A percentile compares a stretch with the other conserved stretches of the same genome.
These are phyloP conservation scores for Paramyrothecium roridum DNA, from an alignment of 2,329 filamentous ascomycete genomes.

Conservation along the genomic window DNA sequence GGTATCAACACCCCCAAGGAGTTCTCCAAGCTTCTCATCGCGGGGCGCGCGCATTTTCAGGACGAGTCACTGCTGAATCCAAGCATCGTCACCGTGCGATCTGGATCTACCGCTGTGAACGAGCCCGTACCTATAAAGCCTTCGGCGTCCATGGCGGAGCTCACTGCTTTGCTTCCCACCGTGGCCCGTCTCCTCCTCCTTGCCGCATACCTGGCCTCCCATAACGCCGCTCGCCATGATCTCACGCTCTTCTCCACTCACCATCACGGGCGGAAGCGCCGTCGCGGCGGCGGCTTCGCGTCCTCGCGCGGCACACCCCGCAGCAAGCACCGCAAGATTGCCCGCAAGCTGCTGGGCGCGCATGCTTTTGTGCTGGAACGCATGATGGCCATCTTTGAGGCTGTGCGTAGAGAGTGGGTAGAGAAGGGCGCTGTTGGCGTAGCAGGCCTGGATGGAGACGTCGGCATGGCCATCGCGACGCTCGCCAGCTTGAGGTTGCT, in stretches of 20 bases:
- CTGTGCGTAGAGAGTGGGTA: slow-evolving; percentile 57
- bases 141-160: slow-evolving; percentile 32
- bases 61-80: slow-evolving; percentile 69
- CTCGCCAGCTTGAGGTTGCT: slow-evolving; percentile 68
- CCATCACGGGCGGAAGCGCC: slow-evolving; percentile 49
- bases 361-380: slow-evolving; percentile 76
- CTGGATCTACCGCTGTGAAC: slow-evolving; percentile 4
- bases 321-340: slow-evolving; percentile 66
- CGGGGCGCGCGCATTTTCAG: slow-evolving; percentile 66
- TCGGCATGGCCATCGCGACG: slow-evolving; percentile 67
- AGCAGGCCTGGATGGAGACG: slow-evolving; percentile 47
- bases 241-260: slow-evolving; percentile 72
- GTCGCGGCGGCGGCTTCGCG: slow-evolving; percentile 44
- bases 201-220: slow-evolving; percentile 76
- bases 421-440: slow-evolving; percentile 21
- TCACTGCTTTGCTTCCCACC: slow-evolving; percentile 61
- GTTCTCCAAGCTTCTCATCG: slow-evolving; percentile 79
- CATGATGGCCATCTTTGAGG: slow-evolving; percentile 73
- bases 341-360: slow-evolving; percentile 72
- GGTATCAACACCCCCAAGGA: slow-evolving; percentile 75
- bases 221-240: slow-evolving; percentile 74
- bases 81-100: slow-evolving; percentile 46
- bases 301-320: slow-evolving; percentile 24
- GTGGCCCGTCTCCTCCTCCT: slow-evolving; percentile 72
- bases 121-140: slow-evolving; percentile 5